Evolutionary conservation across 257 asterid species (phyloP), one percentile per base, ranked within the genome.

Genomic region (Forsythia viridissima): DNA sequence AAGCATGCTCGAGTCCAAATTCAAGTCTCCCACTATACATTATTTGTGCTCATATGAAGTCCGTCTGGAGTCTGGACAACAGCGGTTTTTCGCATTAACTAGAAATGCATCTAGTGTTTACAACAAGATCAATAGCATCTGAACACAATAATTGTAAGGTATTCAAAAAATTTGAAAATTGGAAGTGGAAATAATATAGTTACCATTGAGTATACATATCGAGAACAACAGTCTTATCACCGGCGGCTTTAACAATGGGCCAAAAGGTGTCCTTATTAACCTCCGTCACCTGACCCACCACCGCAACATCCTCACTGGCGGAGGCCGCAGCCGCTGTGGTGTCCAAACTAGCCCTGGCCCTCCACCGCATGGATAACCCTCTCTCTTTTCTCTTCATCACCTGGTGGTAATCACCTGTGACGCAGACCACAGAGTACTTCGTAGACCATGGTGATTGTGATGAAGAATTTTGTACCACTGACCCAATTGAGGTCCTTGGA

Each of bases 171-270:
- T 42, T 9, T 2, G 44, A 70, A 39, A 6, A 11, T 16, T 30
- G 37, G 39, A 24, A 2, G 3, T 15, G 21, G 65, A 72, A 55
- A 74, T 24, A 73, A 20, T 37, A 66, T 83, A 79, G 75, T 80
- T 83, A 93, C 98, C 98, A 90, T 69, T 91, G 97, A 34, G 98
- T 93, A 85, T 87, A 93, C 97, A 93, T 93, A 73, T 93, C 98
- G 73, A 93, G 74, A 37, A 93, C 97, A 11, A 93, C 97, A 42
- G 89, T 57, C 88, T 91, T 93, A 36, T 88, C 91, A 0, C 92
- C 94, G 9, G 97, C 97, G 39, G 96, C 94, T 44, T 89, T 76
- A 18, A 93, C 94, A 42, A 91, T 91, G 30, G 97, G 94, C 98
- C 98, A 93, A 59, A 93, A 91, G 0, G 97, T 91, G 74, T 90